Conservation (phyloP, 352 stramenopile species). For the Phytophthora foliorum region DNA sequence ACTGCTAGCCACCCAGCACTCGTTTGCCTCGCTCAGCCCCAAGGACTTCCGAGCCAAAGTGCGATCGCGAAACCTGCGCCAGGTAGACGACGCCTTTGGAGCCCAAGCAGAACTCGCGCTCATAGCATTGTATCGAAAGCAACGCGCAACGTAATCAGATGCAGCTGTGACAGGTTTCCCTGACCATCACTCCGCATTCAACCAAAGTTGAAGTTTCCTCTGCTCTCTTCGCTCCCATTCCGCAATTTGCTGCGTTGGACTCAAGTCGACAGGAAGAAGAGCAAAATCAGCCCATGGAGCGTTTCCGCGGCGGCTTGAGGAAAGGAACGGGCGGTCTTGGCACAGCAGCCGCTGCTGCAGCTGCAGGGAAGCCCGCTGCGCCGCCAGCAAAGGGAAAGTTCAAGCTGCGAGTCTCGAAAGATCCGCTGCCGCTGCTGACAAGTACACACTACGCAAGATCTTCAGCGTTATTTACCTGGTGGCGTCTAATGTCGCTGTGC, state of each 20-base stretch:
- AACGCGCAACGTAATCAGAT: constrained; percentile 20
- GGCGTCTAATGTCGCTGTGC: neutral
- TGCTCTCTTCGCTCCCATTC: constrained; percentile 22
- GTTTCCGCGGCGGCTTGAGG: constrained; percentile 12
- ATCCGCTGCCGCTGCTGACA: constrained; percentile 23
- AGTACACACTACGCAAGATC: constrained; percentile 27
- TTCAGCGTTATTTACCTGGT: neutral
- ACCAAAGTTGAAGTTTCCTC: constrained; percentile 42
- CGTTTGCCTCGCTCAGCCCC: constrained; percentile 46
- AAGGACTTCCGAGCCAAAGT: constrained; percentile 71
- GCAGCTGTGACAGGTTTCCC: constrained; percentile 33
- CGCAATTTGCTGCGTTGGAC: constrained; percentile 28
- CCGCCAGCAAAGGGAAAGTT: constrained; percentile 30
- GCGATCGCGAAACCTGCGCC: constrained; percentile 56
- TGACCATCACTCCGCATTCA: constrained; percentile 48
- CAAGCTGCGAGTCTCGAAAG: constrained; percentile 31
- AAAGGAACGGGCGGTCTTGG: constrained; percentile 1
- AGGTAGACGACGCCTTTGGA: constrained; percentile 42
- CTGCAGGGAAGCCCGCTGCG: constrained; percentile 1
- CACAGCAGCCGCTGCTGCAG: neutral
- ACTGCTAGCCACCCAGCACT: constrained; percentile 39
- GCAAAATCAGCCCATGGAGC: constrained; percentile 18
- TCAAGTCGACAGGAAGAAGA: constrained; percentile 5
- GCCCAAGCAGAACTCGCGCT: constrained; percentile 53
- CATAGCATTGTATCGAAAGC: constrained; percentile 57